These are phyloP conservation scores for Ustilago esculenta DNA, from an alignment of 1,284 basidiomycete species.

Conservation along the genomic window DNA sequence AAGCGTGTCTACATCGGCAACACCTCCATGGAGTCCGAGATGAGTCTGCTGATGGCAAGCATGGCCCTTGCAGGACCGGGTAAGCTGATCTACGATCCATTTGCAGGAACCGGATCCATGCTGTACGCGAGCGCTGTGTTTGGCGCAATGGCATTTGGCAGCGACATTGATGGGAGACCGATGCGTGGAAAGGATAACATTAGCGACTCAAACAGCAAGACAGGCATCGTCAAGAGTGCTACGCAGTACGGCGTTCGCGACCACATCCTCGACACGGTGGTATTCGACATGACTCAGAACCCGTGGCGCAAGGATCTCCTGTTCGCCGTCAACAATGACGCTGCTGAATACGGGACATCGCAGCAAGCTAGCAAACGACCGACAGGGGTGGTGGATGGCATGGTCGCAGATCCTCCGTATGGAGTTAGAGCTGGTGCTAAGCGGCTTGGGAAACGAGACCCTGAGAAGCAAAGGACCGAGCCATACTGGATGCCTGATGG, in stretches of 20 bases:
- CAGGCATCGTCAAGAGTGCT: constrained; percentile 79
- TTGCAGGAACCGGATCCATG: constrained; percentile 95
- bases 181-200: constrained; percentile 86
- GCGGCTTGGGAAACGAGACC: constrained; percentile 77
- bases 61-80: constrained; percentile 88
- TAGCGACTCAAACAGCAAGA: constrained; percentile 42
- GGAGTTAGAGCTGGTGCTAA: constrained; percentile 97
- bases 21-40: constrained; percentile 97
- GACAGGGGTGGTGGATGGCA: constrained; percentile 84
- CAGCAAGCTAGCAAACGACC: constrained; percentile 3
- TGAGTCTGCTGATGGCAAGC: constrained; percentile 93
- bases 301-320: constrained; percentile 75
- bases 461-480: constrained; percentile 64
- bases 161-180: constrained; percentile 96
- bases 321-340: constrained; percentile 12
- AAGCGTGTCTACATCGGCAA: constrained; percentile 88
- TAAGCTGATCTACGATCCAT: constrained; percentile 93
- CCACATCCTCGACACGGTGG: constrained; percentile 83
- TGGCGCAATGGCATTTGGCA: constrained; percentile 86
- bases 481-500: constrained; percentile 66
- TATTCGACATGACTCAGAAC: constrained; percentile 88
- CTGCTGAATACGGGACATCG: neutral
- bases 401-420: constrained; percentile 74
- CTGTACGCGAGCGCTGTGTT: constrained; percentile 79
- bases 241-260: constrained; percentile 82